Base-by-base conservation (phyloP, 208 protist species). In the Trypanosoma brucei region DNA sequence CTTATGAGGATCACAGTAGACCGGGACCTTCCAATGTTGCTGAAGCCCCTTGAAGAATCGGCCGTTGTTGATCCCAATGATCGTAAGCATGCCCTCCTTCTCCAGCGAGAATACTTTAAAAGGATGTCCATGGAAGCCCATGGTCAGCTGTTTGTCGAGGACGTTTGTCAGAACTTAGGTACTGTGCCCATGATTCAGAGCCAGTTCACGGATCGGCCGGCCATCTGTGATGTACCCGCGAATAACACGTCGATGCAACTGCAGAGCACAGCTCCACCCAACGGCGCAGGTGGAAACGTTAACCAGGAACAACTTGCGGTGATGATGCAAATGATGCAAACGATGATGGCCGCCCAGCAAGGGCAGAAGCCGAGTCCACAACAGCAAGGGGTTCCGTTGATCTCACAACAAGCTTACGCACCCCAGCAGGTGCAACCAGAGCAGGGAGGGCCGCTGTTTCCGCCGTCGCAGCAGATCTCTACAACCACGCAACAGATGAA, bases 41-140 rank as follows among this genome's bases (percentile, higher is more conserved):
- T 95, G 39, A 73, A 88, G 46, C 86, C 86, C 1, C 72, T 92
- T 36, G 86, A 91, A 64, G 55, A 83, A 45, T 66, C 66, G 62
- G 30, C 55, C 1, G 68, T 85, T 38, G 62, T 65, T 4, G 84
- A 92, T 52, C 85, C 86, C 22, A 76, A 78, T 36, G 77, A 78
- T 40, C 57, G 68, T 11, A 82, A 76, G 54, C 62, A 76, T 46
- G 68, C 68, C 3, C 68, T 75, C 54, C 69, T 75, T 53, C 33
- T 79, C 1, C 76, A 82, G 54, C 53, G 72, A 13, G 45, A 63
- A 50, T 79, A 81, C 60, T 50, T 49, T 33, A 64, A 78, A 36
- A 33, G 48, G 39, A 55, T 78, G 59, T 22, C 56, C 7, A 30
- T 62, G 42, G 70, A 81, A 52, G 9, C 78, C 3, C 42, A 69